Base-by-base conservation (phyloP, 805 yeast species). In the Jamesozyma gamospora region DNA sequence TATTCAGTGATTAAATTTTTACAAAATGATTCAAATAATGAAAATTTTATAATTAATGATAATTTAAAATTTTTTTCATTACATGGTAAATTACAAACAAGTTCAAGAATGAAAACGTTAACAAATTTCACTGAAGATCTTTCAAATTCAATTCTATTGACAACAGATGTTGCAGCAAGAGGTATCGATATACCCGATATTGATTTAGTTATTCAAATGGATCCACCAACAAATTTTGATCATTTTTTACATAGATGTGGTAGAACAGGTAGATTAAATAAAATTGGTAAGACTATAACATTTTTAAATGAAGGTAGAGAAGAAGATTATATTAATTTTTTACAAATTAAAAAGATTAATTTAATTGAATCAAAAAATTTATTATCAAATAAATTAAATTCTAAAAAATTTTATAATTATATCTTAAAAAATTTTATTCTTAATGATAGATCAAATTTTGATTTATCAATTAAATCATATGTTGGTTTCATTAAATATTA, bases 81-180 rank as follows among this genome's bases (percentile, higher is more conserved):
- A 33, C 97, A 92, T 61, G 99, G 99, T 2, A 92, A 90, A 56
- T 67, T 92, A 26, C 76, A 77, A n/a, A 79, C 94, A 0, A 75
- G 74, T 35, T 75, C 95, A 13, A 71, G 99, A 48, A 62, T 81
- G 38, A 82, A 75, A 55, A 83, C 95, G 0, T 63, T 90, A 33
- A 67, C 69, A 10, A 64, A 60, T 27, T 92, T 90, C 55, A 56
- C 77, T 0, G 69, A 70, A 1, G 67, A 71, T 12, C 35, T 58
- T 13, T 54, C 50, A 16, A 79, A 76, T 46, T 67, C 79, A 9
- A 74, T 90, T 0, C 62, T 92, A 18, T 65, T 92, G 62, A 87
- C 98, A 2, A 92, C 98, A 0, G 98, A 92, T 67, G 96, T 92
- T n/a, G 96, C 98, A 0, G 96, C 97, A 0, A 72, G 98, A 55